Evolutionary conservation across 2,329 filamentous ascomycete species (phyloP).

Genomic region (Alternaria metachromatica): DNA sequence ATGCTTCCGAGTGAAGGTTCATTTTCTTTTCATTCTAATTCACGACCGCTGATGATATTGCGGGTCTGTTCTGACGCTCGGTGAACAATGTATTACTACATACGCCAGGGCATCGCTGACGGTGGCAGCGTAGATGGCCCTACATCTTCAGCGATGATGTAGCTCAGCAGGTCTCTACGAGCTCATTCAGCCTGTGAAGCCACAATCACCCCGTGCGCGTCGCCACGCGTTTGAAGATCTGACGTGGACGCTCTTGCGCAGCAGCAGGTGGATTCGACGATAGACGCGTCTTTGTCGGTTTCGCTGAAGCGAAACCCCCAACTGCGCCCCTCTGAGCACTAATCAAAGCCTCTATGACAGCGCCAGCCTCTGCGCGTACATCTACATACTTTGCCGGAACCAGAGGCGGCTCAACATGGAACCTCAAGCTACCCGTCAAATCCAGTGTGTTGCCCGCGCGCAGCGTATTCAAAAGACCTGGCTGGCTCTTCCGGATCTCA

Average conservation of each 20-base stretch:
- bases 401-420: slow-evolving; percentile 29
- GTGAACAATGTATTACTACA: not conserved
- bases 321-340: not conserved
- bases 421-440: slow-evolving; percentile 34
- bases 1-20: not conserved
- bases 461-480: slow-evolving; percentile 8
- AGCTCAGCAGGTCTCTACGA: not conserved
- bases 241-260: not conserved
- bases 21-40: not conserved
- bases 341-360: slow-evolving; percentile 23
- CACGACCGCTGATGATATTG: not conserved
- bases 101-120: not conserved
- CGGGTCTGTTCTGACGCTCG: not conserved
- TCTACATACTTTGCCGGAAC: slow-evolving; percentile 38
- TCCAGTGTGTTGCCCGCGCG: slow-evolving; percentile 8
- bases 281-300: not conserved
- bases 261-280: not conserved
- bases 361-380: slow-evolving; percentile 30
- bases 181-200: not conserved
- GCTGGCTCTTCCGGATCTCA: not conserved
- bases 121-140: not conserved
- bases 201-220: not conserved
- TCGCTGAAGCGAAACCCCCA: not conserved
- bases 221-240: not conserved
- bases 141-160: not conserved